Conservation (phyloP, 108 stramenopile genomes). For the Fistulifera solaris region DNA sequence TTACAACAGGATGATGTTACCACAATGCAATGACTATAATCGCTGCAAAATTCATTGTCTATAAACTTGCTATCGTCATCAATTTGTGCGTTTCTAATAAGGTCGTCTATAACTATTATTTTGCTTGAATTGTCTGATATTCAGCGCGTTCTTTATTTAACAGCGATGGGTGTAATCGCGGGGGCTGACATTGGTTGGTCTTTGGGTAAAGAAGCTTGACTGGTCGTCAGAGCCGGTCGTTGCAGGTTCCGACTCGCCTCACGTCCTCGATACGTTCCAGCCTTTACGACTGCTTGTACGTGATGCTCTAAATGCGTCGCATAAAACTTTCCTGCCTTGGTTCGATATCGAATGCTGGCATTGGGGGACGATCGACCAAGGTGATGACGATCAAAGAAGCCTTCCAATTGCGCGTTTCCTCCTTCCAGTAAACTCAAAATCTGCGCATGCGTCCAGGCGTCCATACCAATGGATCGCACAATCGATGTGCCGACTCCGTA, state of each 20-base stretch:
- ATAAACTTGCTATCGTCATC: no score
- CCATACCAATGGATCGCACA: conserved; percentile 60
- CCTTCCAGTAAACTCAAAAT: conserved; percentile 53
- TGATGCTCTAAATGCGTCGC: conserved; percentile 40
- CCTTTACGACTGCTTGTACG: conserved; percentile 21
- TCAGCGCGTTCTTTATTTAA: no score
- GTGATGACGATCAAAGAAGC: conserved; percentile 41
- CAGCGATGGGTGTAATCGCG: no score
- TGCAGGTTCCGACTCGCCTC: conserved; percentile 19
- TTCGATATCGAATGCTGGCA: conserved; percentile 39
- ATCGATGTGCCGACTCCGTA: conserved; percentile 60
- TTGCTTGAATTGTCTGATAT: no score
- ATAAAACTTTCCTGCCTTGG: conserved; percentile 70
- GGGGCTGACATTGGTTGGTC: no score
- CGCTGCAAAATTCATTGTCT: no score
- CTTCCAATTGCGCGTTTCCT: conserved; percentile 42
- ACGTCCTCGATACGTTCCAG: conserved; percentile 49
- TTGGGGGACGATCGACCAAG: conserved; percentile 5
- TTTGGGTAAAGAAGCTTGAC: no score
- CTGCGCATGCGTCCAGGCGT: conserved; percentile 46
- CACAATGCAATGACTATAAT: no score
- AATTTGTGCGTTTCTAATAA: no score
- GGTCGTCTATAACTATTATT: no score
- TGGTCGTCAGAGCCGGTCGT: not conserved
- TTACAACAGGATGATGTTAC: no score